Conservation (phyloP, 768 basidiomycete species). For the Amanita molliuscula region DNA sequence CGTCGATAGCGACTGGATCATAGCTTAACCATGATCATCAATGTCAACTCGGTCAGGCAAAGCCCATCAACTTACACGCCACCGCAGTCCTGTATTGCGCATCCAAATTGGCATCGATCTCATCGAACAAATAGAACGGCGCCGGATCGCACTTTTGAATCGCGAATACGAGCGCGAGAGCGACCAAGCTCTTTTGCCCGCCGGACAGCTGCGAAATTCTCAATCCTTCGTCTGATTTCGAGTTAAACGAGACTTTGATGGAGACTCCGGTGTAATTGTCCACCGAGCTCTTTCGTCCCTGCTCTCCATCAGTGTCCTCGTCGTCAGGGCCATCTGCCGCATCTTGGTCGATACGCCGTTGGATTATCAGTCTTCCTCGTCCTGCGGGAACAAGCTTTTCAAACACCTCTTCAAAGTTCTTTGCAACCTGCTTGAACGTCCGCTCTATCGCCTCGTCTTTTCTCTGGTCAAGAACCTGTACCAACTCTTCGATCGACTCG, state of each 20-base stretch:
- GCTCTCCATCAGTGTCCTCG: constrained; percentile 36
- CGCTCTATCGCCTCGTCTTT: constrained; percentile 99
- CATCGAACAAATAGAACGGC: constrained; percentile 99
- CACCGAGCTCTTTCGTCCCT: constrained; percentile 50
- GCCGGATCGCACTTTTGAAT: constrained; percentile 99
- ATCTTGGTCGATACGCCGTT: constrained; percentile 82
- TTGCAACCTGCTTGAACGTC: constrained; percentile 97
- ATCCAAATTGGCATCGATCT: constrained; percentile 97
- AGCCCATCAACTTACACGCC: constrained; percentile 48
- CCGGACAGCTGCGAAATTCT: constrained; percentile 96
- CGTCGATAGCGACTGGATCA: constrained; percentile 86
- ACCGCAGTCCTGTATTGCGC: constrained; percentile 97
- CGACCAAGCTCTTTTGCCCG: constrained; percentile 95
- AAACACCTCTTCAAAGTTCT: constrained; percentile 95
- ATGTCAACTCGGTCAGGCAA: neutral
- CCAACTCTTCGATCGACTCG: constrained; percentile 82
- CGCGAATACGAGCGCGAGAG: constrained; percentile 92
- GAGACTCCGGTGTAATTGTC: constrained; percentile 97
- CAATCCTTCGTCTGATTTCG: constrained; percentile 93
- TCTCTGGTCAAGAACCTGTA: constrained; percentile 87
- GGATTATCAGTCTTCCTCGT: constrained; percentile 84
- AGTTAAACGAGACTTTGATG: constrained; percentile 99
- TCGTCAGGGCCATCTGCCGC: constrained; percentile 61
- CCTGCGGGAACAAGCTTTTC: constrained; percentile 94
- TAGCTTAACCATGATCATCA: constrained; percentile 35